These are phyloP conservation scores for Calonectria multiphialidica DNA, from an alignment of 2,329 filamentous ascomycete species.

Conservation along the genomic window DNA sequence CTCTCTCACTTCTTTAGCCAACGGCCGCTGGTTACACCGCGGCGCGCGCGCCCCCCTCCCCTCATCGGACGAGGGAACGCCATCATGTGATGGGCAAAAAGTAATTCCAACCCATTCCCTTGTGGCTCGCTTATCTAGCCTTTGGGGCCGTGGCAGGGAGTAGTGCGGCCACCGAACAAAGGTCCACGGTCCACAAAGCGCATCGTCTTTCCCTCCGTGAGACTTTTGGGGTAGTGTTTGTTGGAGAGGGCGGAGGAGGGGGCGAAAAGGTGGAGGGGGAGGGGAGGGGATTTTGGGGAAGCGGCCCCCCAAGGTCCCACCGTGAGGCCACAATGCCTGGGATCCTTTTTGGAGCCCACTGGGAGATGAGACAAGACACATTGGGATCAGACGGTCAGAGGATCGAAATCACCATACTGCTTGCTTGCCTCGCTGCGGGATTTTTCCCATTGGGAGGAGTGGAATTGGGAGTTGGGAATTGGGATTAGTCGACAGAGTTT, in stretches of 20 bases:
- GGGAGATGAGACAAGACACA: not conserved
- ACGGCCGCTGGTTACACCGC: not conserved
- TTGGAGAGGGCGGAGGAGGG: not conserved
- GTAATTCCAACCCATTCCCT: not conserved
- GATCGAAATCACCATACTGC: not conserved
- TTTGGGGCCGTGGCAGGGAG: not conserved
- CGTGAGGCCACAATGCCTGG: not conserved
- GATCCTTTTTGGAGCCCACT: not conserved
- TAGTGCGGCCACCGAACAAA: not conserved
- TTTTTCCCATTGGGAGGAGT: not conserved
- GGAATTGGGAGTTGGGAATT: not conserved
- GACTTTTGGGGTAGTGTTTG: not conserved
- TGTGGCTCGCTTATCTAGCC: constrained; percentile 10
- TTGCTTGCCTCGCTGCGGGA: not conserved
- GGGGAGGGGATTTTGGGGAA: not conserved
- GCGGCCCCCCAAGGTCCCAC: not conserved
- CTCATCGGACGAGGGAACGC: not conserved
- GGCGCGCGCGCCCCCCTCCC: too few relatives aligned
- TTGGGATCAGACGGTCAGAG: constrained; percentile 9
- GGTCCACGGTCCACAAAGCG: not conserved
- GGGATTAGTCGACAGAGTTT: not conserved
- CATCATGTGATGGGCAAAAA: constrained; percentile 6
- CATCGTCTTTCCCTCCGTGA: constrained; percentile 1
- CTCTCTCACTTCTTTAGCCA: not conserved
- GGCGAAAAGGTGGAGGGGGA: not conserved